Evolutionary conservation across 2,329 filamentous ascomycete species (phyloP).

Genomic region (Nothophoma quercina): DNA sequence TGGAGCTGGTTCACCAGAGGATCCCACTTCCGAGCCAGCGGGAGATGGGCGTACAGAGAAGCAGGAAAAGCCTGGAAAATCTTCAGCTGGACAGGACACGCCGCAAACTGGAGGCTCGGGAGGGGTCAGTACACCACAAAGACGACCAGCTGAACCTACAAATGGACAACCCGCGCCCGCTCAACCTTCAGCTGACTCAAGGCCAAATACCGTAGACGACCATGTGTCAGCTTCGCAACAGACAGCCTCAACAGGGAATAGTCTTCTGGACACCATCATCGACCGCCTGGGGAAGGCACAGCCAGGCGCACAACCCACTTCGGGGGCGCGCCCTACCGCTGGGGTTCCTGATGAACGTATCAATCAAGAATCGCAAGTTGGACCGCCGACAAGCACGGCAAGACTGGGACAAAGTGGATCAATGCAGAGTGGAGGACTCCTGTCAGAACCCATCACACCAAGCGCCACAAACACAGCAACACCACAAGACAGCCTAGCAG

Average conservation of each 20-base stretch:
- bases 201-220: background rate
- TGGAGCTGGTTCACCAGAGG: background rate
- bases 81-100: background rate
- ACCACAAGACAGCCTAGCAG: conserved; percentile 6
- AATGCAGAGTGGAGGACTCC: background rate
- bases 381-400: background rate
- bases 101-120: background rate
- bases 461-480: background rate
- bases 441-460: background rate
- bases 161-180: background rate
- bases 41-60: background rate
- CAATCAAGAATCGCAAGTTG: background rate
- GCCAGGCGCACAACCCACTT: conserved; percentile 15
- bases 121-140: background rate
- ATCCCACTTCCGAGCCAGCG: background rate
- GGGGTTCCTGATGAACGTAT: background rate
- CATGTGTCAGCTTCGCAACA: background rate
- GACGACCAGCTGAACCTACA: background rate
- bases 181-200: background rate
- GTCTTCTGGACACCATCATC: conserved; percentile 28
- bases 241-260: conserved; percentile 12
- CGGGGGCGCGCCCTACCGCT: background rate
- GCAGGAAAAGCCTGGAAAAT: background rate
- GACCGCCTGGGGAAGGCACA: conserved; percentile 21
- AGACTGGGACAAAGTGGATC: background rate